Base-by-base conservation (phyloP, 495 filamentous ascomycete genomes). In the Talaromyces stipitatus region DNA sequence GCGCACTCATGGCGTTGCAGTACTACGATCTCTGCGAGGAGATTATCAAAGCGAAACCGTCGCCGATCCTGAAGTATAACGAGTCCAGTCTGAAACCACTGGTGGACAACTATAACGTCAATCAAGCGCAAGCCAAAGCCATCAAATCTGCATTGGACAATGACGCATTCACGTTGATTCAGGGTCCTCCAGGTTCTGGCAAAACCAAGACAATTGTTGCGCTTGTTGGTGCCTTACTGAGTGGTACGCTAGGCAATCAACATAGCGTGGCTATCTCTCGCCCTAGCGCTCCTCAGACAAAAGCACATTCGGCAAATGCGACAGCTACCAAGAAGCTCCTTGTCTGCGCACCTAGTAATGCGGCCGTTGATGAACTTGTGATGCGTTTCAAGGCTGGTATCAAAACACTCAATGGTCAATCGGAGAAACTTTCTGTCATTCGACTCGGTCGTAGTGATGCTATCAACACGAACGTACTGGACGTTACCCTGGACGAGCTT, bases 121-220 rank as follows among this genome's bases (percentile, higher is more conserved):
- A 98, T 66, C 75, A 73, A 38, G 92, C 92, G 4, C 94, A 98
- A 64, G 89, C 91, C n/a, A 90, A 88, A 61, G 94, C 94, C 28
- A 86, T 98, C 60, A 80, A 90, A 57, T 94, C 92, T 54, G 95
- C 91, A 4, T 80, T 91, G 29, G 91, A 92, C 61, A 97, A 96
- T 61, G 92, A 96, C 70, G 94, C 87, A 0, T 98, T 98, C 66
- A 96, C 92, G 7, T 78, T 98, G 50, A 89, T 98, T 56, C 94
- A 98, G 71, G 94, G 94, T 38, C 95, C 94, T 50, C 94, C 94
- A 1, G 94, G 94, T 64, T 94, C 92, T 3, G 94, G 94, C 64
- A 98, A 98, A 72, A 98, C 94, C 0, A 98, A 97, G 68, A 98
- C 94, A 0, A 97, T 98, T 55, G 83, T 96, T 58, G 94, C 92